Base-by-base conservation (phyloP, 345 rosid genomes). In the Anastatica hierochuntica region DNA sequence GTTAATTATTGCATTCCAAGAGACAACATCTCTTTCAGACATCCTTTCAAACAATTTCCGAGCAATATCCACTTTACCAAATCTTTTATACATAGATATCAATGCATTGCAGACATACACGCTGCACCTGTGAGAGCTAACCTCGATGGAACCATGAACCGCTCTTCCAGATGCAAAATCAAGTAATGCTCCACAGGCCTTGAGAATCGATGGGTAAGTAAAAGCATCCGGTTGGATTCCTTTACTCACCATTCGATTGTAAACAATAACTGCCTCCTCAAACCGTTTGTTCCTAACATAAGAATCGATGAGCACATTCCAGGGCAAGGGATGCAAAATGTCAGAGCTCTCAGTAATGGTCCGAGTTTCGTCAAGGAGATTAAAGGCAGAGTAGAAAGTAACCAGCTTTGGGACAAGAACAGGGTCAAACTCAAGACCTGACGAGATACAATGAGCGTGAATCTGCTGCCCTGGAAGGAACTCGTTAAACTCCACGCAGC, bases 151-250 rank as follows among this genome's bases (percentile, higher is more conserved):
- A 33, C 66, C 64, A 53, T 82, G 94, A 43, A 80, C 77, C 23
- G 58, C 71, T 64, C 64, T 72, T 31, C 90, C 94, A 17, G 74
- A 72, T 16, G 43, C 58, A 23, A 69, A 16, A 63, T 84, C 81
- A 27, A 62, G 43, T 12, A 45, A 58, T 36, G 79, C 85, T 16
- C 82, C 83, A 56, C 94, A 88, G 7, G 96, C 88, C 59, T 82
- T 88, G 39, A 84, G 78, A 67, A 84, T 75, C 4, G 94, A 80
- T 0, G 94, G 90, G 51, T 79, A 88, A 35, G 90, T 88, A 53
- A 74, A 88, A 19, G 60, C 73, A 76, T 88, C 88, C 0, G 82
- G 82, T 63, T 23, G 64, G 40, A 81, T 43, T 30, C 88, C 82
- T 56, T 38, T 74, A 40, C 58, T 39, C 46, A 67, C 36, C 96